Evolutionary conservation across 1,139 yeast species (phyloP).

Genomic region (Candida neerlandica): DNA sequence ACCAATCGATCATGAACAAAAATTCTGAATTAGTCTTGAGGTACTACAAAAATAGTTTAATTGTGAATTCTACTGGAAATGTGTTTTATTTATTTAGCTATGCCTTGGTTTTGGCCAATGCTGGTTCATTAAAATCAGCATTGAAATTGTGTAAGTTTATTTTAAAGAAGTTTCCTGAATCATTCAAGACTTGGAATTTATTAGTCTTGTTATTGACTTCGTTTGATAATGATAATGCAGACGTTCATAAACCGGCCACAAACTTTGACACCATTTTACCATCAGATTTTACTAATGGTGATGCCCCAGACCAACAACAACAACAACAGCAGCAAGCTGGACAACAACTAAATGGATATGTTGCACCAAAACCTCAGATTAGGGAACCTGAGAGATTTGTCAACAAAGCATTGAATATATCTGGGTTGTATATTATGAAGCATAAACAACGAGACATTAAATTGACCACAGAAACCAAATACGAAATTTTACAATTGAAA

Average conservation of each 20-base stretch:
- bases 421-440: conserved; percentile 40
- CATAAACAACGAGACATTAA: conserved; percentile 31
- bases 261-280: conserved; percentile 13
- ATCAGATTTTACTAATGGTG: conserved; percentile 12
- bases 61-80: conserved; percentile 44
- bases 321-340: conserved; percentile 9
- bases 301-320: conserved; percentile 1
- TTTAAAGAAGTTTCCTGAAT: conserved; percentile 45
- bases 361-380: conserved; percentile 9
- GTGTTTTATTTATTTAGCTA: conserved; percentile 35
- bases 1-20: conserved; percentile 20
- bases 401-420: conserved; percentile 46
- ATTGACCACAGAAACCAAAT: conserved; percentile 44
- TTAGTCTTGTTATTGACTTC: conserved; percentile 36
- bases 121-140: conserved; percentile 29
- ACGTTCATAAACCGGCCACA: conserved; percentile 16
- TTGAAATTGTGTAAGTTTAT: conserved; percentile 45
- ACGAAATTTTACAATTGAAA: conserved; percentile 68
- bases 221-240: conserved; percentile 30
- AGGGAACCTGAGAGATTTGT: conserved; percentile 42
- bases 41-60: conserved; percentile 40
- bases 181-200: conserved; percentile 50
- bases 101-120: conserved; percentile 40
- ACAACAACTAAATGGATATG: conserved; percentile 4
- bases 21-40: conserved; percentile 22